A percentile compares a stretch with the other conserved stretches of the same genome.
These are phyloP conservation scores for Pyrenophora seminiperda DNA, from an alignment of 2,329 filamentous ascomycete genomes.

Conservation along the genomic window DNA sequence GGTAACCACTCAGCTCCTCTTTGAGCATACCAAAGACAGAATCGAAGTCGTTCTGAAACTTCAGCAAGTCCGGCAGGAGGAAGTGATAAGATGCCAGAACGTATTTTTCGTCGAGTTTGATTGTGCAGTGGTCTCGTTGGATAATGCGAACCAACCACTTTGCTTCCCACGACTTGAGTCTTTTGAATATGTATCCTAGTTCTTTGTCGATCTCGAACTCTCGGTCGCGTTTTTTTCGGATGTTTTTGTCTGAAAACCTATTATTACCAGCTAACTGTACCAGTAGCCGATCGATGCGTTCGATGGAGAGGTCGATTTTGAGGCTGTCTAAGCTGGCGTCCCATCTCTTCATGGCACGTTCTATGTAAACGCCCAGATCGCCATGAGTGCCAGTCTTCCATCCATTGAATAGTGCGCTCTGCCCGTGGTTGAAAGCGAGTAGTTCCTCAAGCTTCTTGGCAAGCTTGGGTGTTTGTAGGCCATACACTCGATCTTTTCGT, in stretches of 20 bases:
- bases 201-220: slow-evolving; percentile 31
- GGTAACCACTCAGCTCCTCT: slow-evolving; percentile 47
- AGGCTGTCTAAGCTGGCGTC: slow-evolving; percentile 49
- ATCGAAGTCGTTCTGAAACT: slow-evolving; percentile 71
- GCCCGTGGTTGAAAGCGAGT: slow-evolving; percentile 67
- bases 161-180: slow-evolving; percentile 65
- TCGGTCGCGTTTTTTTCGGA: slow-evolving; percentile 28
- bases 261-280: slow-evolving; percentile 69
- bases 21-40: slow-evolving; percentile 63
- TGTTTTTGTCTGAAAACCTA: slow-evolving; percentile 70
- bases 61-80: slow-evolving; percentile 70
- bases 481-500: slow-evolving; percentile 78
- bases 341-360: slow-evolving; percentile 66
- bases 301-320: slow-evolving; percentile 59
- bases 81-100: slow-evolving; percentile 69
- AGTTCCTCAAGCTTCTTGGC: slow-evolving; percentile 70
- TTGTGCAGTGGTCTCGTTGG: slow-evolving; percentile 74
- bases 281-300: slow-evolving; percentile 72
- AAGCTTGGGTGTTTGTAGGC: slow-evolving; percentile 65
- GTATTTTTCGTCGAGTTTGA: slow-evolving; percentile 63
- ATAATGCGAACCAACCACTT: slow-evolving; percentile 89
- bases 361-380: slow-evolving; percentile 75
- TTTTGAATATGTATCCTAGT: slow-evolving; percentile 52
- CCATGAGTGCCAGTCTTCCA: slow-evolving; percentile 65
- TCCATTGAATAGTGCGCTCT: slow-evolving; percentile 64